A percentile compares a stretch with the other conserved stretches of the same genome.
Evolutionary conservation across 1,284 basidiomycete genomes (phyloP).

Genomic region (Agroathelia rolfsii): DNA sequence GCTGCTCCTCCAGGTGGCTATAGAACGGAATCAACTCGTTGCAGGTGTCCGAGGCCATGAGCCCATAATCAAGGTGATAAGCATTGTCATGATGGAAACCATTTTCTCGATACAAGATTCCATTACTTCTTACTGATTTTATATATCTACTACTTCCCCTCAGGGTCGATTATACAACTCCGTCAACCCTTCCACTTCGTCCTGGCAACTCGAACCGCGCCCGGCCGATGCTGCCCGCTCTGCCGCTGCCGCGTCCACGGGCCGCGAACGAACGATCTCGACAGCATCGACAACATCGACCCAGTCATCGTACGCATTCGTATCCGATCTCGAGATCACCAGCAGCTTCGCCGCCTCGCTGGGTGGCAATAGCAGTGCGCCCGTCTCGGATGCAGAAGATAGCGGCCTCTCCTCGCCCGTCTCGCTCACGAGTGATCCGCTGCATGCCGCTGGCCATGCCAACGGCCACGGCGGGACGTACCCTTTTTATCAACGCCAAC

Average conservation of each 20-base stretch:
- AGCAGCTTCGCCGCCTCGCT: constrained; percentile 73
- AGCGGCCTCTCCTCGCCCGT: constrained; percentile 45
- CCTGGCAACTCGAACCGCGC: constrained; percentile 71
- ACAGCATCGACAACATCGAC: constrained; percentile 64
- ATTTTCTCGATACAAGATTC: constrained; percentile 14
- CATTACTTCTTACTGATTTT: constrained; percentile 1
- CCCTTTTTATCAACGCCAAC: constrained; percentile 8
- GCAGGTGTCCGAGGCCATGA: constrained; percentile 60
- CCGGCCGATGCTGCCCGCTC: constrained; percentile 35
- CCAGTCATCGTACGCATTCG: constrained; percentile 66
- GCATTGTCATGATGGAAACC: no score
- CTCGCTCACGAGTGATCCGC: constrained; percentile 38
- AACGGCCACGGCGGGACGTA: constrained; percentile 8
- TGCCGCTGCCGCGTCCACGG: no score
- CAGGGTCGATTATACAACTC: constrained; percentile 64
- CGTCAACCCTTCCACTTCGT: constrained; percentile 50
- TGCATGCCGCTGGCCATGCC: constrained; percentile 5
- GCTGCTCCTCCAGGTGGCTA: constrained; percentile 41
- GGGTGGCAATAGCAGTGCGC: constrained; percentile 59
- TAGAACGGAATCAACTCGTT: constrained; percentile 59
- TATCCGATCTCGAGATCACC: constrained; percentile 71
- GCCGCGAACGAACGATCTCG: constrained; percentile 65
- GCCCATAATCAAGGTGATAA: constrained; percentile 68
- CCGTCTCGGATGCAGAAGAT: constrained; percentile 62
- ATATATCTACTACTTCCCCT: constrained; percentile 3